These are phyloP conservation scores for Dryas alaskensis DNA, from an alignment of 306 rosid genomes.

Conservation along the genomic window DNA sequence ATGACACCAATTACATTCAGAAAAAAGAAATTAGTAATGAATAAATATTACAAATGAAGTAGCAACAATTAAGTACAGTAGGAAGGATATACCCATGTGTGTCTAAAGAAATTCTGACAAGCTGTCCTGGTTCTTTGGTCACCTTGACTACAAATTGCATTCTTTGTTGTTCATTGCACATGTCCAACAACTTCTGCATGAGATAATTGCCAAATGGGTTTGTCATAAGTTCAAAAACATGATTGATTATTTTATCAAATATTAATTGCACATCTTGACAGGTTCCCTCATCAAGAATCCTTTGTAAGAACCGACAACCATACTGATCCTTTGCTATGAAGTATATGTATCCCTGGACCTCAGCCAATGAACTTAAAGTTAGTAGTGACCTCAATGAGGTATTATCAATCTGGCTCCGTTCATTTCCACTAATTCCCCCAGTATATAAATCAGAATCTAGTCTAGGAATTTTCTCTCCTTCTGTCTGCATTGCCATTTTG, in stretches of 20 bases:
- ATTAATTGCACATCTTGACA: slow-evolving; percentile 43
- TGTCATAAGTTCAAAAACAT: slow-evolving; percentile 59
- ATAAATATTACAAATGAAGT: neutral
- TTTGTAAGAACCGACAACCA: slow-evolving; percentile 65
- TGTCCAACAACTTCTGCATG: slow-evolving; percentile 69
- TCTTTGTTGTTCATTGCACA: slow-evolving; percentile 51
- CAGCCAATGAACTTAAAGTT: slow-evolving; percentile 36
- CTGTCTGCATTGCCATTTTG: slow-evolving; percentile 11
- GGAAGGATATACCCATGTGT: slow-evolving; percentile 50
- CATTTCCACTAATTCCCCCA: slow-evolving; percentile 27
- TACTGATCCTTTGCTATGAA: slow-evolving; percentile 64
- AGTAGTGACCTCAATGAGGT: slow-evolving; percentile 10
- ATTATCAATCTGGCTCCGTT: slow-evolving; percentile 19
- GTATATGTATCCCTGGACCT: slow-evolving; percentile 36
- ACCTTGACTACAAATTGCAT: slow-evolving; percentile 45
- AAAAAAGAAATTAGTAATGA: slow-evolving; percentile 1
- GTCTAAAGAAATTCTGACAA: slow-evolving; percentile 56
- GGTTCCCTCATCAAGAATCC: slow-evolving; percentile 52
- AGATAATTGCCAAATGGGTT: slow-evolving; percentile 82
- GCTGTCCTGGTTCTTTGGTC: slow-evolving; percentile 51
- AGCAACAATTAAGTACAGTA: slow-evolving; percentile 1
- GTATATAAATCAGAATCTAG: slow-evolving; percentile 1
- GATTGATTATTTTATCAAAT: slow-evolving; percentile 45
- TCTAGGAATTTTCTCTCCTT: slow-evolving; percentile 28
- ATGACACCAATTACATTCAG: slow-evolving; percentile 9